phyloP scores from a whole-genome alignment of 352 stramenopile species.

The Thalassiosira mediterranea region DNA sequence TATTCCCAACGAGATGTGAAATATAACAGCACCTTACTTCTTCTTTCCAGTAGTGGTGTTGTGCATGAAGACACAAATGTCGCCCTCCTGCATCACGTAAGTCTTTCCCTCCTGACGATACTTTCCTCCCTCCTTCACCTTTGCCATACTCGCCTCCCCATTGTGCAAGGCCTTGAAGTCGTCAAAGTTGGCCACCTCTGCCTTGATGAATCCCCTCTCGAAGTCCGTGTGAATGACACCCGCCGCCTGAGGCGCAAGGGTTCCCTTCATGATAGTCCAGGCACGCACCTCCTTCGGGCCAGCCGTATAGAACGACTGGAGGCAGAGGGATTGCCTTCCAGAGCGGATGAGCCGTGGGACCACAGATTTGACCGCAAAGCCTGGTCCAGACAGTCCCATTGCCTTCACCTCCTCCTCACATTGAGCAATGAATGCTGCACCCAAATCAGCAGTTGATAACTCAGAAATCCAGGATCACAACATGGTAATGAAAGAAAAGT shows the following conservation, averaged over 20 bases:
- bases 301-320: conserved; percentile 99
- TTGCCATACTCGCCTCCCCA: conserved; percentile 84
- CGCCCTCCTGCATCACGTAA: conserved; percentile 90
- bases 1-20: no score
- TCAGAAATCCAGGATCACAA: no score
- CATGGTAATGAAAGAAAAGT: no score
- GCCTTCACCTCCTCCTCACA: conserved; percentile 74
- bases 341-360: conserved; percentile 97
- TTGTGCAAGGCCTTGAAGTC: conserved; percentile 89
- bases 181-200: conserved; percentile 86
- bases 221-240: conserved; percentile 99
- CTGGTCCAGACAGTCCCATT: conserved; percentile 77
- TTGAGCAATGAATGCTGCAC: conserved; percentile 79
- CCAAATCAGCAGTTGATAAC: conserved; percentile 13
- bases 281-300: conserved; percentile 97
- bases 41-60: conserved; percentile 88
- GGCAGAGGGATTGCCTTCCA: conserved; percentile 95
- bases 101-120: conserved; percentile 89
- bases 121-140: conserved; percentile 90
- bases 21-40: no score
- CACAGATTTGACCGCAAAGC: conserved; percentile 81
- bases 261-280: conserved; percentile 99
- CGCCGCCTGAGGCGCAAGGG: conserved; percentile 95
- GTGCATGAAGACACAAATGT: conserved; percentile 92
- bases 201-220: conserved; percentile 98